phyloP scores from a whole-genome alignment of 1,284 basidiomycete species.

The Heterobasidion parviporum region DNA sequence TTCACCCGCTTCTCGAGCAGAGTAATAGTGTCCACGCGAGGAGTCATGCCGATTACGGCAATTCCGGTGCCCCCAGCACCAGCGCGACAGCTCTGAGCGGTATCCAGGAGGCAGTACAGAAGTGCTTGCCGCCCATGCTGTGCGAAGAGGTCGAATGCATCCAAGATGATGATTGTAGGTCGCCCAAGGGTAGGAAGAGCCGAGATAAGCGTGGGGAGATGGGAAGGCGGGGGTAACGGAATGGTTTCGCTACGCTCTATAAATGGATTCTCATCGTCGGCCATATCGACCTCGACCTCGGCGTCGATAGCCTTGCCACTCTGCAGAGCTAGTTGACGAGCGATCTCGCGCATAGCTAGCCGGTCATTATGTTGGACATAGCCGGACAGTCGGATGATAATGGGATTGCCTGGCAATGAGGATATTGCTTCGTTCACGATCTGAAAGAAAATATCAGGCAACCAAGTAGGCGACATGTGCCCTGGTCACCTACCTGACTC shows the following conservation, averaged over 20 bases:
- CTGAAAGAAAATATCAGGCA: conserved; percentile 24
- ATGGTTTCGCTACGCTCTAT: conserved; percentile 15
- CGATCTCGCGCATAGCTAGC: conserved; percentile 89
- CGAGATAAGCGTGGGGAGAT: conserved; percentile 76
- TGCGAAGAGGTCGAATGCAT: conserved; percentile 89
- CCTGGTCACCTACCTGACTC: conserved; percentile 48
- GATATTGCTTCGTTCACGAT: conserved; percentile 50
- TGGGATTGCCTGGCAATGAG: conserved; percentile 38
- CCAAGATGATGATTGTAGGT: conserved; percentile 77
- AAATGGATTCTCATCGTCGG: conserved; percentile 31
- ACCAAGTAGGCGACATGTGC: neutral
- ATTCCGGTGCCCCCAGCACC: conserved; percentile 55
- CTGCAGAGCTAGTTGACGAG: conserved; percentile 69
- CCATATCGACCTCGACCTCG: conserved; percentile 31
- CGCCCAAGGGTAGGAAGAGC: conserved; percentile 69
- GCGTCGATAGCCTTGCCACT: conserved; percentile 49
- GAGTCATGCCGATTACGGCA: conserved; percentile 77
- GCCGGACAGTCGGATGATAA: conserved; percentile 80
- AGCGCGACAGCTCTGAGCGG: conserved; percentile 61
- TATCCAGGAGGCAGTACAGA: conserved; percentile 85
- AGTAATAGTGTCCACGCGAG: conserved; percentile 81
- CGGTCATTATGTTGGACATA: conserved; percentile 80
- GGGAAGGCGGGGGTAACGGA: conserved; percentile 59
- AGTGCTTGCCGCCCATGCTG: conserved; percentile 82
- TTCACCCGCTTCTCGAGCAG: conserved; percentile 92